Conservation (phyloP, 1,139 yeast species). For the Wickerhamiella infanticola region DNA sequence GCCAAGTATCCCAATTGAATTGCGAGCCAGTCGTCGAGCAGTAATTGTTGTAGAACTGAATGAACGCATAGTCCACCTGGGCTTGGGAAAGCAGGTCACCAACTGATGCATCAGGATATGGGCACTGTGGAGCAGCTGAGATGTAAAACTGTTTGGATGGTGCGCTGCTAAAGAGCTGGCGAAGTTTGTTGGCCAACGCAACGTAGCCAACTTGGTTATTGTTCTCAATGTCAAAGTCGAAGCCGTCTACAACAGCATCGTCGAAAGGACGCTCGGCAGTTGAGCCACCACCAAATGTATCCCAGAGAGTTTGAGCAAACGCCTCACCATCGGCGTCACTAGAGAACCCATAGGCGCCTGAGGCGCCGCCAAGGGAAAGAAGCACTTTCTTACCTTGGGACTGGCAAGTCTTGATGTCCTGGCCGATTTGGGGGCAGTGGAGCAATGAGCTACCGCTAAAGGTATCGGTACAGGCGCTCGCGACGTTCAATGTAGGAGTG, state of each 20-base stretch:
- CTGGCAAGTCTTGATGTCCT: slow-evolving; percentile 65
- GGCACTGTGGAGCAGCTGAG: slow-evolving; percentile 92
- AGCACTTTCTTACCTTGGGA: slow-evolving; percentile 52
- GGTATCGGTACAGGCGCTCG: slow-evolving; percentile 10
- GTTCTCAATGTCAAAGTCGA: slow-evolving; percentile 56
- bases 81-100: slow-evolving; percentile 49
- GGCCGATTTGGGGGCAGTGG: slow-evolving; percentile 36
- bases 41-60: slow-evolving; percentile 86
- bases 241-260: slow-evolving; percentile 47
- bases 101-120: slow-evolving; percentile 63
- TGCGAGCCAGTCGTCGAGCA: slow-evolving; percentile 29
- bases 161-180: slow-evolving; percentile 35
- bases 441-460: slow-evolving; percentile 13
- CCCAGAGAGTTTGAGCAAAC: slow-evolving; percentile 68
- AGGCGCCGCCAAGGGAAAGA: slow-evolving; percentile 68
- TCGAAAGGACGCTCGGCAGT: slow-evolving; percentile 57
- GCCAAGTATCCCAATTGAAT: slow-evolving; percentile 63
- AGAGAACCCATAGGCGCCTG: slow-evolving; percentile 60
- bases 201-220: slow-evolving; percentile 36
- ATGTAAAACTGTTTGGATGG: slow-evolving; percentile 42
- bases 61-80: slow-evolving; percentile 65
- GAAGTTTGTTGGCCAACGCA: slow-evolving; percentile 36
- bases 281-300: slow-evolving; percentile 66
- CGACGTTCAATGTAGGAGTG: slow-evolving; percentile 23
- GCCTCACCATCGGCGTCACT: slow-evolving; percentile 42